Percentiles rank a stretch among this genome's conserved stretches.
Conservation (phyloP, 805 yeast genomes). For the Debaryomyces prosopidis region DNA sequence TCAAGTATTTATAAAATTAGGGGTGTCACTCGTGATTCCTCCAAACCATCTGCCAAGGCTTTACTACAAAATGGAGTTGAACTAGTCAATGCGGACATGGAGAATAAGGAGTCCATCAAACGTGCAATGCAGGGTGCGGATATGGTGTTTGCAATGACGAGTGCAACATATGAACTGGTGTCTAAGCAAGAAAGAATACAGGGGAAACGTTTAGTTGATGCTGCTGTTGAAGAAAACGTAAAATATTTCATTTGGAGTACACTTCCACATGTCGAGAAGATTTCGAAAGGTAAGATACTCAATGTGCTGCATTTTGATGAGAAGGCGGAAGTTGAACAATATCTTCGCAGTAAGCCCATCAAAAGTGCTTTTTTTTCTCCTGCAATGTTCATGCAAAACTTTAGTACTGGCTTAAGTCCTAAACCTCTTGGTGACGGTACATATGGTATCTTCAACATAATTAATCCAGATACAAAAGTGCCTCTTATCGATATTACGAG, state of each 20-base stretch:
- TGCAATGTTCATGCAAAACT: slow-evolving; percentile 7
- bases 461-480: slow-evolving; percentile 1
- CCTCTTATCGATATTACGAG: slow-evolving; percentile 4
- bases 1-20: slow-evolving; percentile 9
- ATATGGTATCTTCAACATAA: slow-evolving; percentile 2
- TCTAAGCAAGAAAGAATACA: slow-evolving; percentile 5
- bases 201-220: slow-evolving; percentile 7
- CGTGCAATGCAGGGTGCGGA: slow-evolving; percentile 5
- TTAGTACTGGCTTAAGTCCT: not conserved
- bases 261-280: not conserved
- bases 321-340: slow-evolving; percentile 6
- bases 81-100: slow-evolving; percentile 10
- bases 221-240: slow-evolving; percentile 3
- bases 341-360: slow-evolving; percentile 3
- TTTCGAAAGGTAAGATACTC: slow-evolving; percentile 2
- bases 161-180: slow-evolving; percentile 9
- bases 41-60: slow-evolving; percentile 3
- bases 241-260: slow-evolving; percentile 8
- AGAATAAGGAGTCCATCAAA: slow-evolving; percentile 1
- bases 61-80: slow-evolving; percentile 12
- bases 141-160: slow-evolving; percentile 5
- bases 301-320: not conserved
- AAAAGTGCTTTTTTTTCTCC: slow-evolving; percentile 7
- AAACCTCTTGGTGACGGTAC: slow-evolving; percentile 1
- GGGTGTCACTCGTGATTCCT: slow-evolving; percentile 12